Base-by-base conservation (phyloP, 371 early-diverging fungal genomes). In the Modicella reniformis region DNA sequence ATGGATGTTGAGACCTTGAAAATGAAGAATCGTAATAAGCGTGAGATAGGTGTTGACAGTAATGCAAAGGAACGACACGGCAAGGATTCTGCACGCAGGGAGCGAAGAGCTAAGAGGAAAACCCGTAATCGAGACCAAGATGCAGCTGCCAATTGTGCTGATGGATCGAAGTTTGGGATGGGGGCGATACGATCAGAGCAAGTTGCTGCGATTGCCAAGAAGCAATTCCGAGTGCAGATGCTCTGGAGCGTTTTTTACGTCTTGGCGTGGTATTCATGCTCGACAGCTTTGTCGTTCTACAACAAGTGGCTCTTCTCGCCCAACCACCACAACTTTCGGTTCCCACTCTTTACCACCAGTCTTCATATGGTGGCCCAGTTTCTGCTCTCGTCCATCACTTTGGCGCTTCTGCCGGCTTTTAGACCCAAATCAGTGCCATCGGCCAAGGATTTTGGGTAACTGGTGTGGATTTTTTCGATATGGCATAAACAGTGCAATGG, bases 261-360 rank as follows among this genome's bases (percentile, higher is more conserved):
- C 13, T 67, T 76, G 60, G 77, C 72, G 29, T 76, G 77, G 77
- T 76, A 76, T 40, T 63, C 67, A 1, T 71, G 68, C 41, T 92
- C 96, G 0, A 89, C 92, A 2, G 74, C 87, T 10, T 82, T 96
- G 44, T 90, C 91, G 17, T 84, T 94, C 10, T 95, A 93, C 84
- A 96, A 96, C 88, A 94, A 92, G 71, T 94, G 93, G 94, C 86
- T 95, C 75, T 94, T 95, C 82, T 90, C 93, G 48, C 80, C 83
- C 32, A 82, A 85, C 1, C 88, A 92, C 69, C 87, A 91, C 72
- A 86, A 91, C 74, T 93, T 95, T 74, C 85, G 81, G 54, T 94
- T 88, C 64, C 95, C 95, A 34, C 83, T 96, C 5, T 91, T 94
- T 74, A 92, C 92, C 23, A 89, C 93, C 51, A 85, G 87, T 60